Evolutionary conservation across 768 basidiomycete species (phyloP), one percentile per base, ranked within the genome.

Genomic region (Porphyrellus cyaneotinctus): DNA sequence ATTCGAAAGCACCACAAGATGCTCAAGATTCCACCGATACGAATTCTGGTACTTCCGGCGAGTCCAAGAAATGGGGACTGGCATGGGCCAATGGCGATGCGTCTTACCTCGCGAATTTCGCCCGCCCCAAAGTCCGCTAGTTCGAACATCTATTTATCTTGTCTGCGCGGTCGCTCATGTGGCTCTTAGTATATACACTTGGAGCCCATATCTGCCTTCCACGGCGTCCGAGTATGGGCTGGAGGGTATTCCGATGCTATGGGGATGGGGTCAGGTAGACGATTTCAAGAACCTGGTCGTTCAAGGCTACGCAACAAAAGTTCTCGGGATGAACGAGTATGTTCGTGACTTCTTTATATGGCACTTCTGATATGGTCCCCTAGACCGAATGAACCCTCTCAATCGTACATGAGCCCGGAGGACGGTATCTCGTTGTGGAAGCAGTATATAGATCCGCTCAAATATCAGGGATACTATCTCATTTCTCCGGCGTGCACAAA

Each of bases 251-350:
- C 81, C 88, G 38, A 88, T 88, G 87, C 66, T 91, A 1, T 92
- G 88, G 88, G 84, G 87, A 54, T 58, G 65, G 8, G 74, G 77
- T 24, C 75, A 87, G 49, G 63, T 75, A 23, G 55, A 49, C 8
- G 73, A 78, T 15, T 87, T 87, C 66, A 58, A 73, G 51, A 64
- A 64, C 2, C 52, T 71, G 38, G 78, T 84, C 30, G 69, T 75
- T 43, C 56, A 66, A 15, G 82, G 81, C 35, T 82, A 85, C 60
- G 79, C 84, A 33, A 69, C 72, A 20, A 68, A 70, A 50, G 80
- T 80, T 43, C 61, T 91, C n/a, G 87, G 84, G 47, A 75, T 81
- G 70, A 95, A 95, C 64, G 92, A 92, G 91, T 91, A 61, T 18
- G 82, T 60, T 44, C 2, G 17, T 8, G 38, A 23, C 15, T 28